phyloP scores from a whole-genome alignment of 257 asterid genomes.

The Jasminum sambac region DNA sequence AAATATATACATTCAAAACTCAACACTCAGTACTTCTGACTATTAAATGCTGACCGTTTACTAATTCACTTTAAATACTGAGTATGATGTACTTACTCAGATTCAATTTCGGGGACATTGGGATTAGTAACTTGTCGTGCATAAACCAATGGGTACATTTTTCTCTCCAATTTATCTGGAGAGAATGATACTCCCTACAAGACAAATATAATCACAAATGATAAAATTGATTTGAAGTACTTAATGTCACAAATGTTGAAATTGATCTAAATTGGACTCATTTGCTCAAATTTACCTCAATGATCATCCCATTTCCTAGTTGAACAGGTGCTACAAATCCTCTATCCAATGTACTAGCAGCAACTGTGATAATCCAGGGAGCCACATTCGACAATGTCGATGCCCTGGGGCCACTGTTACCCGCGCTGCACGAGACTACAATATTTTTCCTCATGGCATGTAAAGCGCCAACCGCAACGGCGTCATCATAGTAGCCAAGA shows the following conservation, averaged over 20 bases:
- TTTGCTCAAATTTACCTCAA: too few relatives aligned
- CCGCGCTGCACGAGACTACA: constrained; percentile 82
- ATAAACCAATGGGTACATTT: constrained; percentile 60
- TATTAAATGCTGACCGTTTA: too few relatives aligned
- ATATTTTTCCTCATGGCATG: constrained; percentile 69
- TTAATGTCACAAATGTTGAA: not conserved
- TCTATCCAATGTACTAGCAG: constrained; percentile 85
- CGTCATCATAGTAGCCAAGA: constrained; percentile 44
- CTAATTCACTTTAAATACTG: too few relatives aligned
- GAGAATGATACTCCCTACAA: constrained; percentile 82
- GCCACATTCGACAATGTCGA: constrained; percentile 67
- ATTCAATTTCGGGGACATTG: constrained; percentile 39
- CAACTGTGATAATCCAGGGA: constrained; percentile 94
- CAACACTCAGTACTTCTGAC: not conserved
- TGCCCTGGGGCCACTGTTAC: constrained; percentile 68
- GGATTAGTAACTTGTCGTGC: constrained; percentile 59
- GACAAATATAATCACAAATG: not conserved
- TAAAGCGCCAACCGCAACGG: constrained; percentile 71
- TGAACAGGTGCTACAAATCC: constrained; percentile 43
- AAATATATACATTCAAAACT: not conserved
- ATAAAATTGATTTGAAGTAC: not conserved
- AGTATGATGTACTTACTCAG: constrained; percentile 38
- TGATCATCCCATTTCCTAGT: constrained; percentile 66
- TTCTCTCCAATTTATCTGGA: constrained; percentile 52
- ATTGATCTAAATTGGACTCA: not conserved